phyloP scores from a whole-genome alignment of 768 basidiomycete genomes.

The Dioszegia hungarica region DNA sequence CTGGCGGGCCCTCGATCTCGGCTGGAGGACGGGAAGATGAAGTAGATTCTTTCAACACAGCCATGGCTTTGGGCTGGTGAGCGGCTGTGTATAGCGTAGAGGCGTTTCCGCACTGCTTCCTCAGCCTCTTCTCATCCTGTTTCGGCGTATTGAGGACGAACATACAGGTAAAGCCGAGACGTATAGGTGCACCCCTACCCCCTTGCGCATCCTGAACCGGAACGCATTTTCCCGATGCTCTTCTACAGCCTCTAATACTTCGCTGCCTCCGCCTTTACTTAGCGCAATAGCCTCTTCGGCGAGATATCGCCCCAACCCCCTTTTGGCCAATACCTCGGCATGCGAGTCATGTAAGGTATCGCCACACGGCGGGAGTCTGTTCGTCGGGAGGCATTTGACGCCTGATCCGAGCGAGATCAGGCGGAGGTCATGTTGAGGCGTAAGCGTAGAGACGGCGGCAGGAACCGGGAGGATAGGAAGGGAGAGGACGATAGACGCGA shows the following conservation, averaged over 20 bases:
- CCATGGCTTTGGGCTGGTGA: constrained; percentile 69
- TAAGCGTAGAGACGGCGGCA: too few relatives aligned
- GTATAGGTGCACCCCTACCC: constrained; percentile 60
- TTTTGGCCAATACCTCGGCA: constrained; percentile 83
- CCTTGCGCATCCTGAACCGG: constrained; percentile 53
- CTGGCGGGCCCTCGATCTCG: too few relatives aligned
- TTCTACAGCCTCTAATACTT: constrained; percentile 12
- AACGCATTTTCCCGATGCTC: constrained; percentile 9
- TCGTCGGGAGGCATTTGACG: constrained; percentile 73
- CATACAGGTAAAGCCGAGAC: constrained; percentile 67
- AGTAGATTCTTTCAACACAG: constrained; percentile 48
- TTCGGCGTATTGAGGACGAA: not conserved
- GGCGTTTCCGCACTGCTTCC: constrained; percentile 72
- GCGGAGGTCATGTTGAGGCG: not conserved
- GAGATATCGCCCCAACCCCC: constrained; percentile 73
- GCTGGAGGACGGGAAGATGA: not conserved
- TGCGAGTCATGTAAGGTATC: constrained; percentile 84
- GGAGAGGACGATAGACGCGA: constrained; percentile 46
- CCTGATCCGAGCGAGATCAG: constrained; percentile 56
- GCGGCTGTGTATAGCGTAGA: constrained; percentile 73
- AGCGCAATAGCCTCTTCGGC: constrained; percentile 59
- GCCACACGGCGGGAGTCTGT: constrained; percentile 61
- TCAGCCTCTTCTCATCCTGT: constrained; percentile 3
- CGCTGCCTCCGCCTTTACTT: not conserved
- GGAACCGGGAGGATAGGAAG: not conserved